These are phyloP conservation scores for Ceratocystis diversiconidia DNA, from an alignment of 2,329 filamentous ascomycete species.

Conservation along the genomic window DNA sequence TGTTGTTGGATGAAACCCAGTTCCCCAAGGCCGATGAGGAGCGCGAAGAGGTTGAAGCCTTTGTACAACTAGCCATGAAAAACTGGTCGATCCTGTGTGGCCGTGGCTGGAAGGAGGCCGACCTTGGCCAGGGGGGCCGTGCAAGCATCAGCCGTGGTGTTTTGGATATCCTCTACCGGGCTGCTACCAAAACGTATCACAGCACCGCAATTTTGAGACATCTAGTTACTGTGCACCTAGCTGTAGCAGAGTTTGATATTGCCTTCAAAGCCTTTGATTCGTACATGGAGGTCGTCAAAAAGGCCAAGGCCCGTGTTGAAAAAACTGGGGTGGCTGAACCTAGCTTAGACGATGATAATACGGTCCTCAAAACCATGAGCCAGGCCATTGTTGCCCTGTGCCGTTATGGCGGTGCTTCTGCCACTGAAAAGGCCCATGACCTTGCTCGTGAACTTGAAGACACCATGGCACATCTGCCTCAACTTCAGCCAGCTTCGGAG, in stretches of 20 bases:
- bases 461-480: constrained; percentile 51
- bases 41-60: constrained; percentile 67
- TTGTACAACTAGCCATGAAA: constrained; percentile 61
- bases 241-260: constrained; percentile 80
- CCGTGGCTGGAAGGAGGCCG: constrained; percentile 62
- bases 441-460: constrained; percentile 58
- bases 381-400: constrained; percentile 71
- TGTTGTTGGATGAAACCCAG: constrained; percentile 61
- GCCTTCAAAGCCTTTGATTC: constrained; percentile 84
- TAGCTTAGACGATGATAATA: constrained; percentile 64
- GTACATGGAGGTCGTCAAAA: constrained; percentile 76
- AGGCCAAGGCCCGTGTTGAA: constrained; percentile 68
- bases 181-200: constrained; percentile 87
- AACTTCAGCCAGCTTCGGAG: constrained; percentile 20
- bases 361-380: constrained; percentile 61
- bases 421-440: constrained; percentile 64
- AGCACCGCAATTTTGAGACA: constrained; percentile 77
- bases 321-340: constrained; percentile 60
- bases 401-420: constrained; percentile 59
- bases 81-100: constrained; percentile 82
- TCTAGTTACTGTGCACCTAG: constrained; percentile 74
- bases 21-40: constrained; percentile 76
- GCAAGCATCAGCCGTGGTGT: constrained; percentile 60
- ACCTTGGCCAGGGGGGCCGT: constrained; percentile 70
- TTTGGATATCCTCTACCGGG: constrained; percentile 77